Evolutionary conservation across 331 rosid genomes (phyloP).

Genomic region (Acacia pycnantha): DNA sequence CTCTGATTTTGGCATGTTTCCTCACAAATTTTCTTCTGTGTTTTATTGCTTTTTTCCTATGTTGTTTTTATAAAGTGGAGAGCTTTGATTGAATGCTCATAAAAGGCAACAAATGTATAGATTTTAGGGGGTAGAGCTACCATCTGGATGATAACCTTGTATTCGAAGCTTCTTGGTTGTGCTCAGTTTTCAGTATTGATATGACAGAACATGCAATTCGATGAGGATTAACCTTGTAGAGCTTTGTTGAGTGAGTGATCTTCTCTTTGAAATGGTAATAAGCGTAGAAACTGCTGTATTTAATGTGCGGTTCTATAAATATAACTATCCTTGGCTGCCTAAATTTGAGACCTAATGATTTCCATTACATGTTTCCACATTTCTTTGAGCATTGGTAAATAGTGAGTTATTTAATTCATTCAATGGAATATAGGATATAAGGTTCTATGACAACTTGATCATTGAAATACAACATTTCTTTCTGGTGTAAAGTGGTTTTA

Average conservation of each 20-base stretch:
- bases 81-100: not conserved
- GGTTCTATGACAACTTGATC: not conserved
- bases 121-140: not conserved
- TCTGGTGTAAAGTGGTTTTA: not conserved
- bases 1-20: not conserved
- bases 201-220: not conserved
- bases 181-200: not conserved
- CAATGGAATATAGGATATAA: not conserved
- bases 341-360: not conserved
- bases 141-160: not conserved
- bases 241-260: not conserved
- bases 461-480: not conserved
- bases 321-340: not conserved
- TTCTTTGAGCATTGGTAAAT: not conserved
- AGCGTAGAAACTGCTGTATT: not conserved
- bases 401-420: not conserved
- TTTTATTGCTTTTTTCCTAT: not conserved
- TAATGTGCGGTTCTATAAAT: not conserved
- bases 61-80: not conserved
- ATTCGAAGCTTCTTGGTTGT: not conserved
- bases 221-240: not conserved
- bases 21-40: not conserved
- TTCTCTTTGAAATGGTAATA: not conserved
- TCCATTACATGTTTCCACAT: not conserved
- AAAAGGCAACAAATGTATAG: not conserved